A percentile compares a stretch with the other conserved stretches of the same genome.
Evolutionary conservation across 2,329 filamentous ascomycete genomes (phyloP).

Genomic region (Hypoxylon sp.): DNA sequence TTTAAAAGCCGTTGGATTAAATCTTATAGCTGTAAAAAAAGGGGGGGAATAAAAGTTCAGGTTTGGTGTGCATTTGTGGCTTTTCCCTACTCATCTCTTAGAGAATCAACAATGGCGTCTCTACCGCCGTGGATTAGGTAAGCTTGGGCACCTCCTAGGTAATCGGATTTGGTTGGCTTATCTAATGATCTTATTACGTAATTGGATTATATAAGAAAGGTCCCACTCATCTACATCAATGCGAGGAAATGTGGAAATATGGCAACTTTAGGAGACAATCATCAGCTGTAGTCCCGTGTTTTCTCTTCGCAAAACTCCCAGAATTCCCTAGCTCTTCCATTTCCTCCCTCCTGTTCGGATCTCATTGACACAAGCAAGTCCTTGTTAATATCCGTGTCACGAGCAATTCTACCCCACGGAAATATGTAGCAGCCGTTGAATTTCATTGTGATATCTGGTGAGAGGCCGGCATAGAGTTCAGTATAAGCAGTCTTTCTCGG

Average conservation of each 20-base stretch:
- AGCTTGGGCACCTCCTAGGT: too few relatives aligned
- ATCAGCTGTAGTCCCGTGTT: conserved; percentile 5
- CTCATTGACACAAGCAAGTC: conserved; percentile 29
- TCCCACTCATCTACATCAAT: too few relatives aligned
- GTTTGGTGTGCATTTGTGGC: too few relatives aligned
- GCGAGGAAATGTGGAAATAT: background rate
- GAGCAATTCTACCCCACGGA: conserved; percentile 21
- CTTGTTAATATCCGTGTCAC: conserved; percentile 13
- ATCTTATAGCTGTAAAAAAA: too few relatives aligned
- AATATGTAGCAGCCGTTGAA: conserved; percentile 16
- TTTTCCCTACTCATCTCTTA: too few relatives aligned
- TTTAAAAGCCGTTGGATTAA: too few relatives aligned
- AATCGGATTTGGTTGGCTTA: too few relatives aligned
- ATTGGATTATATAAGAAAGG: too few relatives aligned
- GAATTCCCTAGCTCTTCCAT: conserved; percentile 32
- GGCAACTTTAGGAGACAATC: background rate
- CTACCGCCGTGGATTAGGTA: too few relatives aligned
- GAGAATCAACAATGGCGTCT: too few relatives aligned
- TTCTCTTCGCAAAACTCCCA: conserved; percentile 28
- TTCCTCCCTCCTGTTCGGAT: conserved; percentile 26
- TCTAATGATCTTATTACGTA: too few relatives aligned
- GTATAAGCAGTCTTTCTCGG: conserved; percentile 37
- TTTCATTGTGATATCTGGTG: conserved; percentile 21
- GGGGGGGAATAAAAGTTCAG: too few relatives aligned
- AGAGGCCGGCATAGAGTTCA: conserved; percentile 39